These are phyloP conservation scores for Haplographium delicatum DNA, from an alignment of 495 filamentous ascomycete species.

Conservation along the genomic window DNA sequence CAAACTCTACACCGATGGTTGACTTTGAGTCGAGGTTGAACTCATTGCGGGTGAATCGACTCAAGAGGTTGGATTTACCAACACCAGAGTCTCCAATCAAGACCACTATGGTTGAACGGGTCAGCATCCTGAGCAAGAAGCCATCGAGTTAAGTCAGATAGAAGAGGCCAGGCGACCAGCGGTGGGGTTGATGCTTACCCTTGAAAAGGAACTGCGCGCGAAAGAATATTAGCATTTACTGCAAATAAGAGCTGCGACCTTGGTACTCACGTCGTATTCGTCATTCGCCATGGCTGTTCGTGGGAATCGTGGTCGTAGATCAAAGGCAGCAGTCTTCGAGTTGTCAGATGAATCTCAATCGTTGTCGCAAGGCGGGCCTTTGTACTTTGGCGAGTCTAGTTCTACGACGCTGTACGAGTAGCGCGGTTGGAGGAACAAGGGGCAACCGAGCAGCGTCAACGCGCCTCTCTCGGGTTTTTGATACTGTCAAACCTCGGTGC, in stretches of 20 bases:
- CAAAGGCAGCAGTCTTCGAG: conserved; percentile 11
- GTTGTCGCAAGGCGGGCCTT: conserved; percentile 25
- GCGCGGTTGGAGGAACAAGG: background rate
- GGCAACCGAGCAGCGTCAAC: background rate
- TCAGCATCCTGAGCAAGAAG: no score
- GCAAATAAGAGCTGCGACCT: background rate
- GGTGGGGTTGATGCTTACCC: conserved; percentile 51
- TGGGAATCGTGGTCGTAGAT: conserved; percentile 21
- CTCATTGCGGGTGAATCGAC: conserved; percentile 99
- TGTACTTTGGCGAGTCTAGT: conserved; percentile 16
- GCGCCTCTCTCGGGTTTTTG: no score
- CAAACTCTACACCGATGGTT: conserved; percentile 99
- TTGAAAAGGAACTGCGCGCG: conserved; percentile 92
- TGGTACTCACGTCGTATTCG: conserved; percentile 92
- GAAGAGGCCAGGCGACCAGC: conserved; percentile 21
- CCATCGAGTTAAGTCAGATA: no score
- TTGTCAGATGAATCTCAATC: conserved; percentile 16
- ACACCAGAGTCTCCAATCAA: conserved; percentile 98
- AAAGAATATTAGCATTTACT: conserved; percentile 6
- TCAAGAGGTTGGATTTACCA: conserved; percentile 99
- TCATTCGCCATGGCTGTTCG: conserved; percentile 87
- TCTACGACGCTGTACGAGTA: background rate
- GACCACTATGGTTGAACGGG: conserved; percentile 59
- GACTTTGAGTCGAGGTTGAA: conserved; percentile 99
- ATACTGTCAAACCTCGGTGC: no score